Evolutionary conservation across 495 filamentous ascomycete genomes (phyloP).

Genomic region (Penicillium silybi): DNA sequence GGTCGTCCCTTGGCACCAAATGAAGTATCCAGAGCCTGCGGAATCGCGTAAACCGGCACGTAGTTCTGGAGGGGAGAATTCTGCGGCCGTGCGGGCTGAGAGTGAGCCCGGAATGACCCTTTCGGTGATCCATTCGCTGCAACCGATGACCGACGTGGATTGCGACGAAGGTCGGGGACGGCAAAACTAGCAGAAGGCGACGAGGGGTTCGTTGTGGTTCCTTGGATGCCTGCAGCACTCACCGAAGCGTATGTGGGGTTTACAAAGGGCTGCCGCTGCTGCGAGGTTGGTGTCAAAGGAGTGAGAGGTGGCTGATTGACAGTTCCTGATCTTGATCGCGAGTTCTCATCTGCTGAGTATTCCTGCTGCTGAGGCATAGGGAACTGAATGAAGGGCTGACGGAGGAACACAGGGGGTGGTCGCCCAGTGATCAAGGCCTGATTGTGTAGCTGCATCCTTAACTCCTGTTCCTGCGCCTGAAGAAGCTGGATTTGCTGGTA

Average conservation of each 20-base stretch:
- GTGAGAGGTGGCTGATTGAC: conserved; percentile 48
- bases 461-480: conserved; percentile 61
- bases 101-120: conserved; percentile 57
- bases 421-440: conserved; percentile 53
- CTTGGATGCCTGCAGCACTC: conserved; percentile 39
- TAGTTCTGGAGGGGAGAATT: conserved; percentile 41
- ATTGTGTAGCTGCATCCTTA: conserved; percentile 58
- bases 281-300: conserved; percentile 20
- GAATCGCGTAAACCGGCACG: conserved; percentile 36
- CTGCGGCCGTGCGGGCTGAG: conserved; percentile 57
- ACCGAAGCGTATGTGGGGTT: conserved; percentile 47
- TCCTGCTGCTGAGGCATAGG: conserved; percentile 42
- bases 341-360: conserved; percentile 35
- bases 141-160: conserved; percentile 53
- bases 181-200: conserved; percentile 55
- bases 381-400: conserved; percentile 44
- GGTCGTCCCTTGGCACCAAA: conserved; percentile 31
- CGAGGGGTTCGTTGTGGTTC: conserved; percentile 57
- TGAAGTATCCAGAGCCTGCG: conserved; percentile 33
- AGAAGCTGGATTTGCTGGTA: conserved; percentile 61
- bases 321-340: conserved; percentile 39
- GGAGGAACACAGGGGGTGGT: conserved; percentile 44
- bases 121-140: conserved; percentile 46
- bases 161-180: conserved; percentile 54
- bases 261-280: conserved; percentile 45